Evolutionary conservation across 108 stramenopile genomes (phyloP), one percentile per base, ranked within the genome.

Genomic region (Cyclotella distinguenda): DNA sequence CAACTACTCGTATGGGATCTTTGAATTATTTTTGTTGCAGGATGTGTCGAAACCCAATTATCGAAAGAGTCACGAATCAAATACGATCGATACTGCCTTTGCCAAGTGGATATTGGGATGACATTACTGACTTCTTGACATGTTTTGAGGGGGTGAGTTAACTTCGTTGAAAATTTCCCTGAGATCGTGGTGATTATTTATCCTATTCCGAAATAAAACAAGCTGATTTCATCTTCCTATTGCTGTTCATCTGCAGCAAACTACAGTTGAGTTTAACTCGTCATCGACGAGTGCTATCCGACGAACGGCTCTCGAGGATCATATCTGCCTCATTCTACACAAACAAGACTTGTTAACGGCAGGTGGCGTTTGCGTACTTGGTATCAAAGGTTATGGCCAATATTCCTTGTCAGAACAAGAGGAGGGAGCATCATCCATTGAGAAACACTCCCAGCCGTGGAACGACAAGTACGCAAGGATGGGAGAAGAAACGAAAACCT

Each of bases 91-190:
- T 83, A 7, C 45, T 74, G 4, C 79, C 81, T 11, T 69, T 92
- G 23, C 90, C 90, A 22, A 45, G 56, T 43, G 87, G 90, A 43
- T 77, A 82, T 58, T 92, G 90, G 90, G 88, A 92, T 61, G 90
- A 92, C 42, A 86, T 92, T 50, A 59, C 86, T 12, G 90, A 92
- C 50, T 92, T 89, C 65, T 63, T 92, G 47, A 86, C 73, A 23
- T 92, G 90, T 46, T 89, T 84, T 46, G 65, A 78, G 4, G 78
- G 84, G 27, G 70, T 70, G 32, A 59, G 75, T 64, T 10, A 6
- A 9, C 7, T 36, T 57, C 16, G n/a, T n/a, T n/a, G n/a, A n/a
- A n/a, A n/a, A n/a, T n/a, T n/a, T n/a, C n/a, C n/a, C n/a, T n/a
- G n/a, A n/a, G n/a, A n/a, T n/a, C n/a, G n/a, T n/a, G n/a, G n/a